phyloP scores from a whole-genome alignment of 2,329 filamentous ascomycete species.

The Calcarisporium arbuscula region DNA sequence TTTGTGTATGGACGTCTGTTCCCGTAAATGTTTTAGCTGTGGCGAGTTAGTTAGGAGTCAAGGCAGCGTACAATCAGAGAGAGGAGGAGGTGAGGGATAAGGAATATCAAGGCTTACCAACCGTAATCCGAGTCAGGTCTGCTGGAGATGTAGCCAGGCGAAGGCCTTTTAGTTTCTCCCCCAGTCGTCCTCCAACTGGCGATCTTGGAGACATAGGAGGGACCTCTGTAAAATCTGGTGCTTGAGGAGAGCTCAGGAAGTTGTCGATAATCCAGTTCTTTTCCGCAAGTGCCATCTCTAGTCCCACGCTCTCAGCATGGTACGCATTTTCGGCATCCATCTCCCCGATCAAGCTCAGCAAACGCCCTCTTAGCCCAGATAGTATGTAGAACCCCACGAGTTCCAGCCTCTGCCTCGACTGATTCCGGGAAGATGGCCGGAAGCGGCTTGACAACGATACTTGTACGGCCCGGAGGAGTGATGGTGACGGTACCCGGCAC shows the following conservation, averaged over 20 bases:
- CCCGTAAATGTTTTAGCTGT: conserved; percentile 29
- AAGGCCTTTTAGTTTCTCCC: conserved; percentile 73
- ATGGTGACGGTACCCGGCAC: conserved; percentile 70
- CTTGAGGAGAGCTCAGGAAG: conserved; percentile 41
- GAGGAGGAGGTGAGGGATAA: too few species aligned
- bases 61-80: conserved; percentile 1
- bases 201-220: conserved; percentile 50
- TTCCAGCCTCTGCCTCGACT: conserved; percentile 63
- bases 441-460: conserved; percentile 65
- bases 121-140: conserved; percentile 49
- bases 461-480: conserved; percentile 31
- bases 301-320: conserved; percentile 75
- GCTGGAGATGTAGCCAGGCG: conserved; percentile 68
- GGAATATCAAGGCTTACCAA: conserved; percentile 46
- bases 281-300: conserved; percentile 79
- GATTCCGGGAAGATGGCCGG: conserved; percentile 81
- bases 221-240: too few species aligned
- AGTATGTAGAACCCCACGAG: conserved; percentile 79
- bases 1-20: conserved; percentile 24
- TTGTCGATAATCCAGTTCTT: conserved; percentile 79
- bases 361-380: conserved; percentile 84
- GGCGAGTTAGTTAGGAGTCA: conserved; percentile 12
- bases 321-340: conserved; percentile 65
- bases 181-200: conserved; percentile 60
- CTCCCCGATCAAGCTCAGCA: conserved; percentile 66